These are phyloP conservation scores for Suillus clintonianus DNA, from an alignment of 768 basidiomycete genomes.

Conservation along the genomic window DNA sequence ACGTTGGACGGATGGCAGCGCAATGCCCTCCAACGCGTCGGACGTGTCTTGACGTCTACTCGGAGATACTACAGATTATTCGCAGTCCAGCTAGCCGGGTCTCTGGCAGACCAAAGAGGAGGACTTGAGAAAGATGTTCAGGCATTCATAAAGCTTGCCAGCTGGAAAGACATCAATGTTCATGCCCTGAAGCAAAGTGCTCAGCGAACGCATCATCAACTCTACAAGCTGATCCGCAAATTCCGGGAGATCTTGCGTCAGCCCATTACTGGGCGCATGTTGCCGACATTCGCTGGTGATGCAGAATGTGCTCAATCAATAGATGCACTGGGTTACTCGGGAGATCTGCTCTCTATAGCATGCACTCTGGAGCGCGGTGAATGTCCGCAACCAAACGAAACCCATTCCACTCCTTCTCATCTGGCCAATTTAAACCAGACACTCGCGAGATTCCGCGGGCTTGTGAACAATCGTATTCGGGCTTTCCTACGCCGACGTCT, in stretches of 20 bases:
- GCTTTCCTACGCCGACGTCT: conserved; percentile 43
- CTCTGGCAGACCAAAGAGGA: conserved; percentile 57
- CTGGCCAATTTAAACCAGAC: conserved; percentile 53
- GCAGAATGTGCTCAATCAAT: conserved; percentile 29
- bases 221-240: conserved; percentile 89
- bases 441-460: conserved; percentile 46
- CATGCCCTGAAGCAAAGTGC: conserved; percentile 92
- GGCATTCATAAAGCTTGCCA: conserved; percentile 90
- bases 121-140: conserved; percentile 78
- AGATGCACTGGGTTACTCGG: conserved; percentile 13
- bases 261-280: conserved; percentile 52
- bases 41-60: conserved; percentile 61
- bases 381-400: neutral
- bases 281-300: conserved; percentile 36
- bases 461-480: conserved; percentile 46
- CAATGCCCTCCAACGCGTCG: conserved; percentile 48
- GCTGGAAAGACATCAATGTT: conserved; percentile 97
- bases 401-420: conserved; percentile 31
- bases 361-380: neutral
- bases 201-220: conserved; percentile 82
- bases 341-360: neutral
- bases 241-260: conserved; percentile 88
- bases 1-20: conserved; percentile 31
- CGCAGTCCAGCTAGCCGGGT: conserved; percentile 42
- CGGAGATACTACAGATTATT: conserved; percentile 67